phyloP scores from a whole-genome alignment of 1,284 basidiomycete species.

The Irpex lacteus region DNA sequence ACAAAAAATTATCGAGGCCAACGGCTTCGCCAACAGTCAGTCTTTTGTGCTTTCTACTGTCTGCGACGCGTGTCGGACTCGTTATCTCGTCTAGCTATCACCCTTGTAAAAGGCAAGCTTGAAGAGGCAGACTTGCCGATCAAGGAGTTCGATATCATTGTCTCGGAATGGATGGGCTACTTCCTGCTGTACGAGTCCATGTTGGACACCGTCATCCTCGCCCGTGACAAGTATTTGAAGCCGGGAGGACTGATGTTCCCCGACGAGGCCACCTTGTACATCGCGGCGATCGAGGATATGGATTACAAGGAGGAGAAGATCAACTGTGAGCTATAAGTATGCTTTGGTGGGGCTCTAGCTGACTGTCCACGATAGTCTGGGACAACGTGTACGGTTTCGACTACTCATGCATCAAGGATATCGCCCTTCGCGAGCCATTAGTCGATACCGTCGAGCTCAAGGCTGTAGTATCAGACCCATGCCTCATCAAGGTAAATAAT shows the following conservation, averaged over 20 bases:
- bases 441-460: slow-evolving; percentile 98
- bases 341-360: not conserved
- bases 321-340: slow-evolving; percentile 65
- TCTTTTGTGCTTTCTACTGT: slow-evolving; percentile 17
- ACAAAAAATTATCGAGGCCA: slow-evolving; percentile 93
- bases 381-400: slow-evolving; percentile 99
- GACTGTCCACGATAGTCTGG: slow-evolving; percentile 70
- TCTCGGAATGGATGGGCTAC: slow-evolving; percentile 99
- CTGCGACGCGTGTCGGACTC: not conserved
- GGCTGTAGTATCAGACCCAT: slow-evolving; percentile 89
- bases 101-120: slow-evolving; percentile 96
- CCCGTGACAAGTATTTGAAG: slow-evolving; percentile 95
- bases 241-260: slow-evolving; percentile 94
- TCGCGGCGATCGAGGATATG: slow-evolving; percentile 98
- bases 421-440: slow-evolving; percentile 93
- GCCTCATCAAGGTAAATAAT: slow-evolving; percentile 68
- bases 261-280: slow-evolving; percentile 89
- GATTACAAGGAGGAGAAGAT: slow-evolving; percentile 99
- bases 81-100: slow-evolving; percentile 64
- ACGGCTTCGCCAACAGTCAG: slow-evolving; percentile 93
- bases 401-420: slow-evolving; percentile 99
- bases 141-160: slow-evolving; percentile 95
- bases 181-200: slow-evolving; percentile 98
- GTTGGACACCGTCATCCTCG: slow-evolving; percentile 97
- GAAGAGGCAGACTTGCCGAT: slow-evolving; percentile 89